These are phyloP conservation scores for Puccinia hordei DNA, from an alignment of 1,284 basidiomycete genomes.

Conservation along the genomic window DNA sequence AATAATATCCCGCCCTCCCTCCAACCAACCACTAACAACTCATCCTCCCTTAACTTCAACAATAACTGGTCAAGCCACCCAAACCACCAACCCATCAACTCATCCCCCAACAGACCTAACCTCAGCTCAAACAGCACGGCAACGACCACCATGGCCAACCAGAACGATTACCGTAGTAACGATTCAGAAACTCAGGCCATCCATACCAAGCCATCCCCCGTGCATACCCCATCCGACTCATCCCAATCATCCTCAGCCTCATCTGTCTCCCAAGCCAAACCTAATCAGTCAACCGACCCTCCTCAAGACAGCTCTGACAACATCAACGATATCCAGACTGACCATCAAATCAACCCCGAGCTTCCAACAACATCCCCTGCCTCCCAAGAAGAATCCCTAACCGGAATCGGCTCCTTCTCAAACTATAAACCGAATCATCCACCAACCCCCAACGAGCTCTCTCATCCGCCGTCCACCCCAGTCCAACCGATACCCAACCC, in stretches of 20 bases:
- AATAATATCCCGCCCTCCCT: neutral
- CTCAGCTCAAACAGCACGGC: neutral
- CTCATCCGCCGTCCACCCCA: neutral
- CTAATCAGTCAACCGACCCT: neutral
- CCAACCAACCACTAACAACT: neutral
- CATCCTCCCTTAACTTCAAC: neutral
- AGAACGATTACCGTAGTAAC: neutral
- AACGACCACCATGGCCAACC: neutral
- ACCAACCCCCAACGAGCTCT: neutral
- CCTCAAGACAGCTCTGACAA: neutral
- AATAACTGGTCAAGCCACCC: neutral
- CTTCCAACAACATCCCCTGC: neutral
- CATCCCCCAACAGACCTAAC: neutral
- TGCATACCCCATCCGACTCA: neutral
- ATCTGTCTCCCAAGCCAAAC: neutral
- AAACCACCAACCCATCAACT: neutral
- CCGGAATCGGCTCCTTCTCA: constrained; percentile 24
- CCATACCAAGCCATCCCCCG: neutral
- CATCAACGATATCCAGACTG: neutral
- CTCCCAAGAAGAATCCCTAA: constrained; percentile 20
- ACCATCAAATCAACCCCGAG: no score
- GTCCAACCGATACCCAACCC: neutral
- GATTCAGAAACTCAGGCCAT: no score
- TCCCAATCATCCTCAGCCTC: neutral
- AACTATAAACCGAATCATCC: constrained; percentile 25